A percentile compares a stretch with the other conserved stretches of the same genome.
phyloP scores from a whole-genome alignment of 1,284 basidiomycete species.

The Leccinum subatratum region DNA sequence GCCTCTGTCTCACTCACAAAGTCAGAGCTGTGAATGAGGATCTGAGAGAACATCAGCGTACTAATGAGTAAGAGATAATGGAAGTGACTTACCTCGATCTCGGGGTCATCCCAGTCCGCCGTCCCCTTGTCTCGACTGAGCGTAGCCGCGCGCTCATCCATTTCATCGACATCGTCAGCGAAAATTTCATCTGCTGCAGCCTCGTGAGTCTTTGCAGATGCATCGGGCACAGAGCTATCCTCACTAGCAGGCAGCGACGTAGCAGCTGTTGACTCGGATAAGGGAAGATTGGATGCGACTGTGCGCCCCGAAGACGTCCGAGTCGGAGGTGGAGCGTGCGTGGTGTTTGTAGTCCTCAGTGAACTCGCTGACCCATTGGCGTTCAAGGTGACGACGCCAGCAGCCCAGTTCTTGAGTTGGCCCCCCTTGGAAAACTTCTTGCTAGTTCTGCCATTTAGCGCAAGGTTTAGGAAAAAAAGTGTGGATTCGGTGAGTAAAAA shows the following conservation, averaged over 20 bases:
- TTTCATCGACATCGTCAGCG: background rate
- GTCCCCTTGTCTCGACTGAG: background rate
- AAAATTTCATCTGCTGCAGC: background rate
- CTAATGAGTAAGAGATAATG: no score
- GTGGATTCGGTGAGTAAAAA: constrained; percentile 1
- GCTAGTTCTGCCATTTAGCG: background rate
- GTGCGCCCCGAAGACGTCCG: background rate
- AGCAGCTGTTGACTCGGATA: background rate
- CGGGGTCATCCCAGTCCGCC: no score
- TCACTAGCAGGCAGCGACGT: background rate
- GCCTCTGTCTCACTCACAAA: no score
- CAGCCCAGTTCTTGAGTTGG: background rate
- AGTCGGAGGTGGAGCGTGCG: background rate
- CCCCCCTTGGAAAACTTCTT: background rate
- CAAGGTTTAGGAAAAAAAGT: background rate
- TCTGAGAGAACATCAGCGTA: no score
- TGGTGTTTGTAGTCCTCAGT: background rate
- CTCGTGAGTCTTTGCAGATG: no score
- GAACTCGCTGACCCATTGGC: background rate
- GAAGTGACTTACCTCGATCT: no score
- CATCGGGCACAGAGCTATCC: no score
- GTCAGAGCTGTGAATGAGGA: no score
- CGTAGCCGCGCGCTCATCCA: background rate
- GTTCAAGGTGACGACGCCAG: background rate
- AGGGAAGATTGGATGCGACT: background rate